Evolutionary conservation across 2,329 filamentous ascomycete species (phyloP).

Genomic region (Penicillium vulpinum): DNA sequence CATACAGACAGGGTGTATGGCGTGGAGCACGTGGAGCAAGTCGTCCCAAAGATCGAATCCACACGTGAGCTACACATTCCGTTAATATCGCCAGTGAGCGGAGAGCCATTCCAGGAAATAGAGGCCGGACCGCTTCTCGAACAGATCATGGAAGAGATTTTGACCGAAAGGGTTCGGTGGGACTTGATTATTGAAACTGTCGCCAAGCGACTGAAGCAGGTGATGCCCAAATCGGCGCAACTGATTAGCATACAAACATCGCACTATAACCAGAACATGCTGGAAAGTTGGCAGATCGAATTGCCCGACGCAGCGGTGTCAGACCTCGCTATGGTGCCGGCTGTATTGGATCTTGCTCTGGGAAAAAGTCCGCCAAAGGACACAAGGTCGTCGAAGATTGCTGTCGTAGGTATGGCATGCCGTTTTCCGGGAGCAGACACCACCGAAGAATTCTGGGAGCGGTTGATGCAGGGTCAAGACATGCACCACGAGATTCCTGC

Average conservation of each 20-base stretch:
- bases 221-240: background rate
- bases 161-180: background rate
- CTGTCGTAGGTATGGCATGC: constrained; percentile 9
- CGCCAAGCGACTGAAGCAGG: background rate
- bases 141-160: background rate
- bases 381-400: background rate
- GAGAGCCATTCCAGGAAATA: background rate
- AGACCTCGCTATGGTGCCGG: background rate
- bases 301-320: background rate
- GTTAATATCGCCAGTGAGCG: background rate
- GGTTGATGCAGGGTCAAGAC: constrained; percentile 37
- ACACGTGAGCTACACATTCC: background rate
- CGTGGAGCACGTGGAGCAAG: background rate
- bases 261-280: background rate
- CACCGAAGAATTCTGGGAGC: constrained; percentile 39
- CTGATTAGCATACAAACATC: background rate
- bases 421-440: constrained; percentile 15
- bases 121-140: background rate
- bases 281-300: background rate
- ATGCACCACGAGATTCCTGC: constrained; percentile 33
- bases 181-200: background rate
- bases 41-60: background rate
- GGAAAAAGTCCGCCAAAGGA: background rate
- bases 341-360: background rate
- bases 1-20: background rate